These are phyloP conservation scores for Prosopis cineraria DNA, from an alignment of 306 rosid species.

Conservation along the genomic window DNA sequence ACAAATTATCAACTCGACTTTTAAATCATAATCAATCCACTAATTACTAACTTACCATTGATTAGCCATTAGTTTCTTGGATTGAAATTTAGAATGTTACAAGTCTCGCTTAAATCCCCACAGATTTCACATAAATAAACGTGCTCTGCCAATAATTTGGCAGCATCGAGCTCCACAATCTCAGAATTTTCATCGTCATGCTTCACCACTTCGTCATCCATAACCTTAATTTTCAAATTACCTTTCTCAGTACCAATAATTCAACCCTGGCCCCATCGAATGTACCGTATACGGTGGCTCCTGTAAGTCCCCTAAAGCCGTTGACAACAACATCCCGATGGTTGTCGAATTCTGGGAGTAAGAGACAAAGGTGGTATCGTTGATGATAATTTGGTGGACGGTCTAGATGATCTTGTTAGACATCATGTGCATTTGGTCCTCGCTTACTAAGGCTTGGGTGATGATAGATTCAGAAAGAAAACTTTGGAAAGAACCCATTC, in stretches of 20 bases:
- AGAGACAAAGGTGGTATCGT: constrained; percentile 63
- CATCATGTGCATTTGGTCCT: constrained; percentile 46
- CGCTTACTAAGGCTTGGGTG: constrained; percentile 39
- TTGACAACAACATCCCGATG: background rate
- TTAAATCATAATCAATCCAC: too few species aligned
- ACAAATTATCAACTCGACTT: too few species aligned
- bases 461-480: constrained; percentile 59
- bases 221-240: constrained; percentile 39
- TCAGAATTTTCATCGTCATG: constrained; percentile 31
- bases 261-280: background rate
- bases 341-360: constrained; percentile 23
- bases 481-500: constrained; percentile 58
- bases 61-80: too few species aligned
- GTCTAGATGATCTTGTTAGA: constrained; percentile 62
- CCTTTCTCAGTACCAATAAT: constrained; percentile 1
- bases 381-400: constrained; percentile 53
- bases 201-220: constrained; percentile 34
- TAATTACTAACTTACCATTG: too few species aligned
- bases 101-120: constrained; percentile 88
- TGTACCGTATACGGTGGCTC: background rate
- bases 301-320: background rate
- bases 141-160: constrained; percentile 72
- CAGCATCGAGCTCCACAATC: constrained; percentile 79
- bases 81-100: too few species aligned
- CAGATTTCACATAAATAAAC: constrained; percentile 85